Base-by-base conservation (phyloP, 495 filamentous ascomycete genomes). In the Talaromyces borbonicus region DNA sequence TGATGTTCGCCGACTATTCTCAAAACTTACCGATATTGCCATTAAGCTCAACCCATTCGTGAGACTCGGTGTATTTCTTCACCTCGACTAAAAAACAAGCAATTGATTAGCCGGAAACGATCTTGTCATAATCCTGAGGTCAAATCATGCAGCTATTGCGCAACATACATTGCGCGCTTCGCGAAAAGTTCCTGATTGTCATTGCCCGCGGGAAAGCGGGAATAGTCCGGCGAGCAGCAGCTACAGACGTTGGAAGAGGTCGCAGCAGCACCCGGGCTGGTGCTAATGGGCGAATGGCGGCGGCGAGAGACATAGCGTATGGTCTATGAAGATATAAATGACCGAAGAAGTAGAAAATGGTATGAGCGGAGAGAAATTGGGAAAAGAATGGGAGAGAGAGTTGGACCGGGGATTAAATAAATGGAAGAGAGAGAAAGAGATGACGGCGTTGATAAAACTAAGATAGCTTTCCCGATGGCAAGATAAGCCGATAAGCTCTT, bases 21-120 rank as follows among this genome's bases (percentile, higher is more conserved):
- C 12, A 24, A 15, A 5, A 43, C 35, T 23, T 31, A 49, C 47
- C 47, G 39, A 33, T 87, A 66, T 92, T 80, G 23, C 74, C 78
- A 40, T 78, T 78, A 25, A 95, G 69, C 65, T 95, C 85, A 56
- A 98, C 79, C 93, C 93, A 98, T 72, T 98, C 92, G 72, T 98
- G 92, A 55, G 95, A 93, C 62, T 86, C 80, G 54, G 93, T 97
- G 75, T 93, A 98, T 59, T 83, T 87, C 74, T 92, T 90, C 54
- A 81, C 70, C 52, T 67, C 58, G 47, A 57, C 72, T 75, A 35
- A 8, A 25, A 23, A 24, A n/a, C n/a, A n/a, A n/a, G 8, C 20
- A n/a, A 46, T 4, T n/a, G 16, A 46, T 46, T 33, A 46, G 43
- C 20, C 15, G 25, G n/a, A n/a, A n/a, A n/a, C n/a, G n/a, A n/a